Evolutionary conservation across 768 basidiomycete species (phyloP), one percentile per base, ranked within the genome.

Genomic region (Mycena leptocephala): DNA sequence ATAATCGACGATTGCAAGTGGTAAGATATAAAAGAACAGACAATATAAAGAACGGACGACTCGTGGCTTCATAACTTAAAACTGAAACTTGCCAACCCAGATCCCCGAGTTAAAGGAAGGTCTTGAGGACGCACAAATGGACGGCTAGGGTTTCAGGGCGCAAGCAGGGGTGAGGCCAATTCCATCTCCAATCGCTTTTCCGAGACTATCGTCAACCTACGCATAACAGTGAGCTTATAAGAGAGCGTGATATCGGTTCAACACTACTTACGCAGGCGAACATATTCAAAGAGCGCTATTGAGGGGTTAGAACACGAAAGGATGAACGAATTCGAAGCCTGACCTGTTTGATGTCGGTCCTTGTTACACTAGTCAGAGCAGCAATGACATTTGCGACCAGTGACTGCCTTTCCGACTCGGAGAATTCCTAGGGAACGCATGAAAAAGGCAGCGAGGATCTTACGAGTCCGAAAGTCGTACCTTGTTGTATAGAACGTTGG

Each of bases 271-370:
- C 77, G 37, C 77, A 78, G n/a, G 74, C 74, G 32, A 78, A 78
- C 77, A 78, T 78, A 37, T 78, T 62, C 59, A 78, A 16, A 4
- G 77, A 78, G 28, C 77, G 77, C 77, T 78, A 51, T 18, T 28
- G 26, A 30, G 26, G 10, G 39, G 22, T 51, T 5, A 64, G 39
- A 46, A 37, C 5, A 28, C 41, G 6, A 41, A 33, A 22, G 5
- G 46, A 41, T 4, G 32, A 0, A 30, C 20, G 39, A 10, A 26
- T 33, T 28, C 14, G 14, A 26, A 48, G 46, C 16, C 77, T 33
- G 28, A 74, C 77, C 77, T 78, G 77, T 41, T 78, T 32, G 43
- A 78, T 55, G 2, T 51, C 10, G 5, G 41, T n/a, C 30, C 72
- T 8, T 1, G 74, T 75, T 0, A 78, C 74, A 35, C 8, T 28